Percentiles rank a stretch among this genome's conserved stretches.
Evolutionary conservation across 1,284 basidiomycete species (phyloP).

Genomic region (Kwoniella shivajii): DNA sequence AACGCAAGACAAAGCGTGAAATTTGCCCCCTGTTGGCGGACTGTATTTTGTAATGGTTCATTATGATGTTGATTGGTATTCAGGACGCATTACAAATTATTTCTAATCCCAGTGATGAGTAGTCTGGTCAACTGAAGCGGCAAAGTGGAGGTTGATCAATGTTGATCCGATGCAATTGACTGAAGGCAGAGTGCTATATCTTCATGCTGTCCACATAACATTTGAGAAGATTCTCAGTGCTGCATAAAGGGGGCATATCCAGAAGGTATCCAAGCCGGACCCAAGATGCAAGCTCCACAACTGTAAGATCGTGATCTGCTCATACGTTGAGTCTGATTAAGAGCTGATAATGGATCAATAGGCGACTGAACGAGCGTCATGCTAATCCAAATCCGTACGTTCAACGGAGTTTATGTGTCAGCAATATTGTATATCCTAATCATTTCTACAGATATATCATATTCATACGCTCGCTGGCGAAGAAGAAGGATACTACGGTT

Average conservation of each 20-base stretch:
- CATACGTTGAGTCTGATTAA: not conserved
- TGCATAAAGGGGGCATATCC: not conserved
- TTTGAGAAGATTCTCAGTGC: no score
- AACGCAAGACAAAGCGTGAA: no score
- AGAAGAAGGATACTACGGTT: conserved; percentile 38
- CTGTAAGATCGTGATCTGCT: conserved; percentile 18
- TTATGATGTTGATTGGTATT: not conserved
- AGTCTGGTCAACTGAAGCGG: not conserved
- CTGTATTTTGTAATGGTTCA: not conserved
- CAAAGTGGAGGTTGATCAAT: no score
- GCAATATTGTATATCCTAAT: not conserved
- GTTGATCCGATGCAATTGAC: no score
- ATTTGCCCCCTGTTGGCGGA: no score
- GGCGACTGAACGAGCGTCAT: conserved; percentile 48
- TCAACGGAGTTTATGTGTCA: not conserved
- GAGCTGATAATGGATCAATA: conserved; percentile 4
- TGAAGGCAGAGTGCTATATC: no score
- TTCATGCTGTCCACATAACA: no score
- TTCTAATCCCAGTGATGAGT: no score
- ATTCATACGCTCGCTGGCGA: conserved; percentile 44
- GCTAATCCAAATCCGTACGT: conserved; percentile 48
- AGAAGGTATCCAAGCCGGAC: no score
- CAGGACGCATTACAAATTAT: not conserved
- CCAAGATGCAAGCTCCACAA: conserved; percentile 34
- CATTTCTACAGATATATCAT: conserved; percentile 38